These are phyloP conservation scores for Saraca asoca DNA, from an alignment of 331 rosid genomes.

Conservation along the genomic window DNA sequence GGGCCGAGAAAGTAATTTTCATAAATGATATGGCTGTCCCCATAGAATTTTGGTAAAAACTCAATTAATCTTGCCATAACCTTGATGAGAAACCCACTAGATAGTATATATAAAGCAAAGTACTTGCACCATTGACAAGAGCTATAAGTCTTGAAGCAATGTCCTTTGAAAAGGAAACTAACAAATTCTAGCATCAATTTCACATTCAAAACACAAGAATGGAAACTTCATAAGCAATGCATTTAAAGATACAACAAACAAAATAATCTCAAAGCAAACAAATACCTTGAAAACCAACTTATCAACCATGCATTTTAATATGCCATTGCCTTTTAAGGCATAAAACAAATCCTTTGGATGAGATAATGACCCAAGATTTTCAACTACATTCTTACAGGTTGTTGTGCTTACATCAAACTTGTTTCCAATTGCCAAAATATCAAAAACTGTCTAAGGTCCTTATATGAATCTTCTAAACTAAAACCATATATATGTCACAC, in stretches of 20 bases:
- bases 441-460: too few species aligned
- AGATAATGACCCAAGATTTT: too few species aligned
- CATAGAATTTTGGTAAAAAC: too few species aligned
- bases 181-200: constrained; percentile 33
- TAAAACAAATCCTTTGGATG: constrained; percentile 70
- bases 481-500: too few species aligned
- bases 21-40: neutral
- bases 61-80: constrained; percentile 15
- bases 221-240: constrained; percentile 16
- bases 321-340: constrained; percentile 68
- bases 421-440: too few species aligned
- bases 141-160: constrained; percentile 61
- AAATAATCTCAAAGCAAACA: constrained; percentile 7
- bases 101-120: constrained; percentile 72
- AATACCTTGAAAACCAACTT: constrained; percentile 63
- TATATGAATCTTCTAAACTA: too few species aligned
- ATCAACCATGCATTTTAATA: constrained; percentile 63
- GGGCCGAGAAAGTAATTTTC: constrained; percentile 7
- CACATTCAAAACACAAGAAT: constrained; percentile 9
- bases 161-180: constrained; percentile 53
- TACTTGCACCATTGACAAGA: constrained; percentile 58
- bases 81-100: constrained; percentile 76
- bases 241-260: constrained; percentile 28
- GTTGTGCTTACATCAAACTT: too few species aligned
- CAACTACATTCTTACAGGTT: too few species aligned